Percentiles rank a stretch among this genome's conserved stretches.
phyloP scores from a whole-genome alignment of 257 asterid genomes.

The Osmanthus fragrans region DNA sequence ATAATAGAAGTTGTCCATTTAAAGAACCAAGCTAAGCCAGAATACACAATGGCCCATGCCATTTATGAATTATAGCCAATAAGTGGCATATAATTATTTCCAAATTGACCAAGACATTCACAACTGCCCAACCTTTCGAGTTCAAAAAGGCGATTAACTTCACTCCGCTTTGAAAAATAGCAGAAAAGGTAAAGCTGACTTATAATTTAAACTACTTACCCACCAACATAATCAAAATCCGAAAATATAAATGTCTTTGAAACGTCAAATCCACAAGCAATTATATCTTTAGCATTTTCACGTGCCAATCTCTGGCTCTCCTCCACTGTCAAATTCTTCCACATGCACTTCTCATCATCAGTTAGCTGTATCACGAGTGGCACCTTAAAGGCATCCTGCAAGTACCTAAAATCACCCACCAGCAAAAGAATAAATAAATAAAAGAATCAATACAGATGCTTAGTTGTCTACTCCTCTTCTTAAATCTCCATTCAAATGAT shows the following conservation, averaged over 20 bases:
- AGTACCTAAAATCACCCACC: constrained; percentile 49
- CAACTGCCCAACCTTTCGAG: neutral
- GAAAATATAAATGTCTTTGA: constrained; percentile 91
- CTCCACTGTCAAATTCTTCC: constrained; percentile 90
- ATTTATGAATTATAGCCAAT: neutral
- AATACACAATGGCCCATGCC: neutral
- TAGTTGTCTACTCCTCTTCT: neutral
- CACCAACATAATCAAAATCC: constrained; percentile 89
- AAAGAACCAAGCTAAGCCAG: neutral
- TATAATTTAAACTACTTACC: constrained; percentile 48
- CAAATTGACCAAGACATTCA: neutral
- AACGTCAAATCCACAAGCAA: constrained; percentile 94
- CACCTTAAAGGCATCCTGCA: constrained; percentile 96
- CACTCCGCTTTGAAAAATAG: neutral
- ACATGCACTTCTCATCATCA: constrained; percentile 97
- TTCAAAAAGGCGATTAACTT: neutral
- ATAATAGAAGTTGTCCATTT: neutral
- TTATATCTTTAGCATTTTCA: constrained; percentile 98
- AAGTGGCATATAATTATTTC: neutral
- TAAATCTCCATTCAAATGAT: neutral
- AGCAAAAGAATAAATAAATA: neutral
- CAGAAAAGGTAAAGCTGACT: neutral
- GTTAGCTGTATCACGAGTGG: constrained; percentile 93
- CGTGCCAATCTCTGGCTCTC: constrained; percentile 95
- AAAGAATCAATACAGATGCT: neutral